Conservation (phyloP, 352 stramenopile genomes). For the Blastocystis sp. region DNA sequence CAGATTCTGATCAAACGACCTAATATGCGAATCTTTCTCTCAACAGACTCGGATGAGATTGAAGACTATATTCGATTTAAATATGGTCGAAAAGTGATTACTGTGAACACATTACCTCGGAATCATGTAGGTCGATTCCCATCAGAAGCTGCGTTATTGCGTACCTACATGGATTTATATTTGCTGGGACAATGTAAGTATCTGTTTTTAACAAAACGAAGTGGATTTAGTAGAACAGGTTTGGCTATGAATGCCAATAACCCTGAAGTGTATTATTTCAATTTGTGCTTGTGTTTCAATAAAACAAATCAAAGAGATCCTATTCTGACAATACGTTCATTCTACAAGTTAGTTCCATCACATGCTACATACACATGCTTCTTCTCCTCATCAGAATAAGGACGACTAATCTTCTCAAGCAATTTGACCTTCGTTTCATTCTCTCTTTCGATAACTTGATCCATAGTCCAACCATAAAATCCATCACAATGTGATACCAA, state of each 20-base stretch:
- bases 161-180: constrained; percentile 27
- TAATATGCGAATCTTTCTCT: constrained; percentile 5
- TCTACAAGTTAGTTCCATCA: not conserved
- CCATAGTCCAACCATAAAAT: constrained; percentile 53
- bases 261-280: not conserved
- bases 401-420: constrained; percentile 38
- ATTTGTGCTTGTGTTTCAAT: constrained; percentile 4
- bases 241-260: constrained; percentile 27
- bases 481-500: constrained; percentile 49
- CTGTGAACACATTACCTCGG: not conserved
- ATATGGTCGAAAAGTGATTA: not conserved
- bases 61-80: not conserved
- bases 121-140: constrained; percentile 12
- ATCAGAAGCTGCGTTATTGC: not conserved
- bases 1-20: not conserved
- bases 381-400: constrained; percentile 33
- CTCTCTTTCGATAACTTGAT: constrained; percentile 41
- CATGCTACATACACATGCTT: constrained; percentile 1
- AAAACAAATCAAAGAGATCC: not conserved
- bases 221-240: constrained; percentile 20
- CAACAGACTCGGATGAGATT: constrained; percentile 18
- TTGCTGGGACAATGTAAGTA: constrained; percentile 18
- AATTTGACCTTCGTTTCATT: constrained; percentile 38
- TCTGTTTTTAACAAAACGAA: constrained; percentile 7
- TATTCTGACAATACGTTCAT: constrained; percentile 33